Base-by-base conservation (phyloP, 1,284 basidiomycete species). In the Schizophyllum commune region DNA sequence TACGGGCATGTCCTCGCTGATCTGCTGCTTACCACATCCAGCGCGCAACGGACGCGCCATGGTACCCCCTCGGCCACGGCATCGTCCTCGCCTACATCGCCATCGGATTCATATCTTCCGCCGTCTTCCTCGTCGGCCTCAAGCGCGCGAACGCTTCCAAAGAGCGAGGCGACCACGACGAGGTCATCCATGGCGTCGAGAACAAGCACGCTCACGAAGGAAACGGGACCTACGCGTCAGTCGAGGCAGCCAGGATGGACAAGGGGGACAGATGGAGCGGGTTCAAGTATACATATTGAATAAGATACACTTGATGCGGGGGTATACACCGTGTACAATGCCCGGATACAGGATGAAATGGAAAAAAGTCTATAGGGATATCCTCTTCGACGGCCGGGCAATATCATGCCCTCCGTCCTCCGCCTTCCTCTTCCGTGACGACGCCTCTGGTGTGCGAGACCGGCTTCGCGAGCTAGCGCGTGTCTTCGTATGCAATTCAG, bases 21-120 rank as follows among this genome's bases (percentile, higher is more conserved):
- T 27, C 5, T 55, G 3, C 27, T 11, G 56, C 21, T 59, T 53
- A 33, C n/a, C 32, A 32, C 39, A 58, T n/a, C 57, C 34, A 22
- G 70, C 85, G 86, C 19, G 78, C 81, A 13, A 73, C 74, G 51
- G 83, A 88, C 68, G 74, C 71, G 59, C 88, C 89, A 4, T 85
- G 85, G 81, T 91, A 86, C 69, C 77, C 79, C 8, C 72, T 90
- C 17, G 89, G 78, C 52, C 75, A 77, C 63, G 83, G 79, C 13
- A 79, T 90, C 21, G 82, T 89, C 55, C 73, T 88, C 58, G 79
- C 81, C 58, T 89, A 86, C 71, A 83, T 89, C 60, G 77, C 72
- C 56, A 79, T 88, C 62, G 88, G 87, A 27, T 79, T 85, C 68
- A 62, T 85, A 52, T 77, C 78, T 68, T 82, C 84, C 47, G 62